Conservation (phyloP, 192 early-diverging fungal genomes). For the Coemansia sp. region DNA sequence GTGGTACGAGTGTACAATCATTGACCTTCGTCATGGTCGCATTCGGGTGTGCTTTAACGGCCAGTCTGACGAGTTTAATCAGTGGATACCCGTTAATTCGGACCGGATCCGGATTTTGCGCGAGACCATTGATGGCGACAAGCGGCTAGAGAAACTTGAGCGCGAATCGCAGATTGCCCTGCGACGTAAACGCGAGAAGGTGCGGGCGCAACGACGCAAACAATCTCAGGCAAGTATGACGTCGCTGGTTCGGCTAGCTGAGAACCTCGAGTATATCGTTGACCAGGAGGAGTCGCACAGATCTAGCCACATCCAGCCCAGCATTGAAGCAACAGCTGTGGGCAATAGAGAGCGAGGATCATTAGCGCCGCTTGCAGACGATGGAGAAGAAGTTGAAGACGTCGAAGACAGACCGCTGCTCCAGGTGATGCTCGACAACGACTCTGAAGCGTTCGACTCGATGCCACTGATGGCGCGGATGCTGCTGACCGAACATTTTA, state of each 20-base stretch:
- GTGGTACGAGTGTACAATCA: constrained; percentile 53
- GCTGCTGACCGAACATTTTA: constrained; percentile 20
- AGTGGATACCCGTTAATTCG: constrained; percentile 52
- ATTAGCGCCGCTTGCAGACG: neutral
- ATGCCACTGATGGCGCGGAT: constrained; percentile 39
- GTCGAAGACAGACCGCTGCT: constrained; percentile 26
- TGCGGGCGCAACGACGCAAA: constrained; percentile 24
- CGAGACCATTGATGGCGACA: constrained; percentile 33
- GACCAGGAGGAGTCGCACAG: constrained; percentile 12
- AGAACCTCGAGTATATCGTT: constrained; percentile 50
- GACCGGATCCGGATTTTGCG: constrained; percentile 49
- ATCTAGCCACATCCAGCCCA: neutral
- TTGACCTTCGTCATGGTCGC: constrained; percentile 41
- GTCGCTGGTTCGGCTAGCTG: constrained; percentile 39
- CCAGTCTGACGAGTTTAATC: constrained; percentile 35
- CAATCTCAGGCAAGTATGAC: constrained; percentile 19
- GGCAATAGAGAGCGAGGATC: neutral
- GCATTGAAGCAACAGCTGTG: neutral
- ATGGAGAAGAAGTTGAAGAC: neutral
- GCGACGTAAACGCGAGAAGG: constrained; percentile 28
- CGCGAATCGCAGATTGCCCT: constrained; percentile 24
- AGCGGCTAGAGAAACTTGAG: constrained; percentile 37
- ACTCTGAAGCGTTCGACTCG: constrained; percentile 13
- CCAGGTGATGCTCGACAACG: constrained; percentile 31
- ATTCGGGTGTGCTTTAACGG: constrained; percentile 48